Base-by-base conservation (phyloP, 768 basidiomycete genomes). In the Pisolithus marmoratus region DNA sequence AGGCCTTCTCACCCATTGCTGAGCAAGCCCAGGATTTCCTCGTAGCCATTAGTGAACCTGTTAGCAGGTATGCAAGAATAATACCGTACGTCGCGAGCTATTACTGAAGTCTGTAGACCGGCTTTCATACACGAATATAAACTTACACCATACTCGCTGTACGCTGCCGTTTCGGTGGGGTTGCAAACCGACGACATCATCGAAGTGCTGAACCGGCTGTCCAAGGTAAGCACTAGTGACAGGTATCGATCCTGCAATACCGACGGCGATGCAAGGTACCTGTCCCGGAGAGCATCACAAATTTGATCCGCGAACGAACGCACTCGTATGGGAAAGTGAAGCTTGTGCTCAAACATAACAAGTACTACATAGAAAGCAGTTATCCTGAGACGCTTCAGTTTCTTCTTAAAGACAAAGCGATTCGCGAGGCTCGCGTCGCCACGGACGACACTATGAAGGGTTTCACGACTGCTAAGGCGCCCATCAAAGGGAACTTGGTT, bases 81-180 rank as follows among this genome's bases (percentile, higher is more conserved):
- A 37, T 48, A 27, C 51, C 49, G 46, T 54, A 71, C 63, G 54
- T 70, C 52, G 52, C 40, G 38, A 19, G 17, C 58, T 57, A 38
- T 64, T 41, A 54, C 38, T 43, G 38, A 55, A 38, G 46, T 57
- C 51, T 38, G 26, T 58, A 95, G 95, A 76, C 96, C 96, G 48
- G 85, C 92, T 45, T 93, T 95, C 72, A 94, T 98, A 56, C 95
- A 99, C 73, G 96, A 98, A 76, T 99, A 98, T 79, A 93, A 95
- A 72, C 83, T 99, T 65, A 98, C 95, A 52, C 87, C 94, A 42
- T 96, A 98, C 70, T 98, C 95, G 17, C 76, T 99, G 15, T 98
- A 99, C 69, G 96, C 96, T 54, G 96, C 96, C 46, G 95, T 99
- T 55, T 97, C 95, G 14, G 96, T 99, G 54, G 96, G 96, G 26